Evolutionary conservation across 495 filamentous ascomycete species (phyloP).

Genomic region (Podospora pseudopauciseta): DNA sequence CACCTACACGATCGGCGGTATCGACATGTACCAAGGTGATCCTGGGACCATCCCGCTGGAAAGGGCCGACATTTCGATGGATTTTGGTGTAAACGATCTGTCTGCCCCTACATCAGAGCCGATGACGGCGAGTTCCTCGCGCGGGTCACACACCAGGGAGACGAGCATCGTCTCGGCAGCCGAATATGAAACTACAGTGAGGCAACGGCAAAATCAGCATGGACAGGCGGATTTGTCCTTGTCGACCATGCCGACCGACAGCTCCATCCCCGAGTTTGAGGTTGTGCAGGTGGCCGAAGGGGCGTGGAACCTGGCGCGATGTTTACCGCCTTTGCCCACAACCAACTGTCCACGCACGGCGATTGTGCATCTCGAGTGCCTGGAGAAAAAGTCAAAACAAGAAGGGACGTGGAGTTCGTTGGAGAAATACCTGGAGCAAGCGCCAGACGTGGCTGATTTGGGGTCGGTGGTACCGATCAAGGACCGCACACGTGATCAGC

Average conservation of each 20-base stretch:
- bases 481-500: slow-evolving; percentile 54
- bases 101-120: slow-evolving; percentile 37
- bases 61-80: slow-evolving; percentile 31
- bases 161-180: slow-evolving; percentile 43
- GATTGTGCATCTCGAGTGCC: slow-evolving; percentile 53
- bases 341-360: slow-evolving; percentile 54
- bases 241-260: slow-evolving; percentile 19
- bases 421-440: slow-evolving; percentile 38
- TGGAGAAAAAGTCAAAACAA: slow-evolving; percentile 56
- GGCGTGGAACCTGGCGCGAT: slow-evolving; percentile 56
- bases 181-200: slow-evolving; percentile 35
- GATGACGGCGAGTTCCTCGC: slow-evolving; percentile 35
- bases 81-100: slow-evolving; percentile 33
- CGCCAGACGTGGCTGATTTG: slow-evolving; percentile 38
- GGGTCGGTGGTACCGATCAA: slow-evolving; percentile 46
- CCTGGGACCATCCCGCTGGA: slow-evolving; percentile 24
- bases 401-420: slow-evolving; percentile 46
- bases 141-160: slow-evolving; percentile 44
- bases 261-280: slow-evolving; percentile 45
- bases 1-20: slow-evolving; percentile 26
- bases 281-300: slow-evolving; percentile 52
- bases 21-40: slow-evolving; percentile 37
- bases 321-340: slow-evolving; percentile 50
- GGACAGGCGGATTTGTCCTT: slow-evolving; percentile 26
- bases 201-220: slow-evolving; percentile 14